A percentile compares a stretch with the other conserved stretches of the same genome.
Conservation (phyloP, 2,329 filamentous ascomycete genomes). For the Zasmidium citrigriseum region DNA sequence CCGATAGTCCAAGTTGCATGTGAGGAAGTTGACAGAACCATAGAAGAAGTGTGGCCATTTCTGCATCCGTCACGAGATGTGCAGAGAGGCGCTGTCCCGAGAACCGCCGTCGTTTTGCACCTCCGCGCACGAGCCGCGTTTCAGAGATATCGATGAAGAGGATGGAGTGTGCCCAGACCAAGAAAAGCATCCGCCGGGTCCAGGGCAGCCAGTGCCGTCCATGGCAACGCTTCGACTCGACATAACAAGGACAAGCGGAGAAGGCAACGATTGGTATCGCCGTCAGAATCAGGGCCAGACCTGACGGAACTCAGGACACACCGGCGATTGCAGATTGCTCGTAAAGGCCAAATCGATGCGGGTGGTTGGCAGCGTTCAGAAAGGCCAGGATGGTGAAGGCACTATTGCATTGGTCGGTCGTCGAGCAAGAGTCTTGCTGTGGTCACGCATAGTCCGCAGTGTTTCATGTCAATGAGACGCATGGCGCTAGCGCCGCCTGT, state of each 20-base stretch:
- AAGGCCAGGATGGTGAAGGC: no score
- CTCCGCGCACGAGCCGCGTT: slow-evolving; percentile 17
- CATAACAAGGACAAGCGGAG: slow-evolving; percentile 17
- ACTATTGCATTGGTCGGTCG: no score
- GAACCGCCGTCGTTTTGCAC: slow-evolving; percentile 13
- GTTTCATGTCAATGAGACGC: no score
- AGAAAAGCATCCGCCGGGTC: slow-evolving; percentile 19
- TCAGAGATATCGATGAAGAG: slow-evolving; percentile 8
- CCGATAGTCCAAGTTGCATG: background rate
- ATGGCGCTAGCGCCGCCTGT: no score
- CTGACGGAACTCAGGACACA: background rate
- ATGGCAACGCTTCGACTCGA: slow-evolving; percentile 12
- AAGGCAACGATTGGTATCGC: slow-evolving; percentile 21
- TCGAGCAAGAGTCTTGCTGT: no score
- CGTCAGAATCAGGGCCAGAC: slow-evolving; percentile 19
- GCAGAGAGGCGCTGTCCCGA: slow-evolving; percentile 16
- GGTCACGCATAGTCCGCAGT: no score
- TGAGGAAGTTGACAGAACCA: background rate
- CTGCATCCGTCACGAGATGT: slow-evolving; percentile 15
- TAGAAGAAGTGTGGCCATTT: slow-evolving; percentile 15
- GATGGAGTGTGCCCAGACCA: slow-evolving; percentile 21
- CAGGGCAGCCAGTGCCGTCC: slow-evolving; percentile 14
- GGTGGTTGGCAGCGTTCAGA: no score
- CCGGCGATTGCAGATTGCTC: background rate
- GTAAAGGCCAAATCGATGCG: no score